Conservation (phyloP, 2,329 filamentous ascomycete genomes). For the Trichoderma sp. region DNA sequence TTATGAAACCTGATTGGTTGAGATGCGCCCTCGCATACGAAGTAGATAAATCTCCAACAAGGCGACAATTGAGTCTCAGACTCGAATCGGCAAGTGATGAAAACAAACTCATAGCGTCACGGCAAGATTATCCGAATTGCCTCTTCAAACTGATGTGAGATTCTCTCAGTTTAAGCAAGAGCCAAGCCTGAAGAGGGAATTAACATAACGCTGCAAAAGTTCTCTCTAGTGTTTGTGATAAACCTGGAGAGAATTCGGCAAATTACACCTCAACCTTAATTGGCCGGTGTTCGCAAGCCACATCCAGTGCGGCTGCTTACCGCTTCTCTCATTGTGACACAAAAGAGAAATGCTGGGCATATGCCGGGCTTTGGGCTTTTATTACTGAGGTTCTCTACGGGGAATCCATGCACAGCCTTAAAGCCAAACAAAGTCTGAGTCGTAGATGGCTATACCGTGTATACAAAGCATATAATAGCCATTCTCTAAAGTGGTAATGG, state of each 20-base stretch:
- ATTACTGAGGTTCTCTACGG: background rate
- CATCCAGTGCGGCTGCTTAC: conserved; percentile 6
- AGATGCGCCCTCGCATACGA: background rate
- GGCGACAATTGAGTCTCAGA: background rate
- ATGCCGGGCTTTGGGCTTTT: background rate
- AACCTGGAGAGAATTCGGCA: background rate
- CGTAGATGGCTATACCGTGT: background rate
- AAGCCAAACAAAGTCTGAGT: background rate
- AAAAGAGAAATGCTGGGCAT: background rate
- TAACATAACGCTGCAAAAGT: background rate
- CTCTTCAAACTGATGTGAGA: background rate
- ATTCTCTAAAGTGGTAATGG: background rate
- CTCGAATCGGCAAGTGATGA: background rate
- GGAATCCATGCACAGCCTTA: background rate
- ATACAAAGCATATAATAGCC: background rate
- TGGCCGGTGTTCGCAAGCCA: background rate
- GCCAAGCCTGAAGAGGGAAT: background rate
- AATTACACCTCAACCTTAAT: background rate
- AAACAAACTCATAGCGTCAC: background rate
- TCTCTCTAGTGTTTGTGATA: background rate
- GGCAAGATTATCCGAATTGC: background rate
- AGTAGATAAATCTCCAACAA: background rate
- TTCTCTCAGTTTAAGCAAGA: background rate
- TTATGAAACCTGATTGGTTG: conserved; percentile 13
- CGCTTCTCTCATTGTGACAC: conserved; percentile 1